These are phyloP conservation scores for Celoporthe dispersa DNA, from an alignment of 2,329 filamentous ascomycete genomes.

Conservation along the genomic window DNA sequence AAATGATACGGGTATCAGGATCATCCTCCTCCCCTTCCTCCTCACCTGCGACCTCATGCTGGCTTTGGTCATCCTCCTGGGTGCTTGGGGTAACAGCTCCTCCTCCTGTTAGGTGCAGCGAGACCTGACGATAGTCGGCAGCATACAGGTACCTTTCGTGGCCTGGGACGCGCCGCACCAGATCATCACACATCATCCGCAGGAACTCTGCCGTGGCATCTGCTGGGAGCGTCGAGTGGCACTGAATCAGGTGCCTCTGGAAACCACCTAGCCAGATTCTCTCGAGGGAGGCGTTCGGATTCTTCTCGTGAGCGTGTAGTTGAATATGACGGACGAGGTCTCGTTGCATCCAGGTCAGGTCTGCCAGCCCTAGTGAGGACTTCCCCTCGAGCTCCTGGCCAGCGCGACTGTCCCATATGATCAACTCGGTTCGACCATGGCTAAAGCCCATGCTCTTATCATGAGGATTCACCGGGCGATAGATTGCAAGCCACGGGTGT, in stretches of 20 bases:
- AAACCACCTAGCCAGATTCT: slow-evolving; percentile 53
- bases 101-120: slow-evolving; percentile 9
- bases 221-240: slow-evolving; percentile 40
- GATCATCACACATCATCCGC: slow-evolving; percentile 38
- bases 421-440: slow-evolving; percentile 46
- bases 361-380: slow-evolving; percentile 35
- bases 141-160: slow-evolving; percentile 34
- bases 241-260: slow-evolving; percentile 30
- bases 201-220: slow-evolving; percentile 50
- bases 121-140: slow-evolving; percentile 46
- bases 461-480: slow-evolving; percentile 49
- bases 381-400: slow-evolving; percentile 33
- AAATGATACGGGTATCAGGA: slow-evolving; percentile 44
- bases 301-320: slow-evolving; percentile 38
- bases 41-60: slow-evolving; percentile 28
- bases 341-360: slow-evolving; percentile 52
- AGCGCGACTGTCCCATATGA: slow-evolving; percentile 57
- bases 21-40: slow-evolving; percentile 35
- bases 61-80: background rate
- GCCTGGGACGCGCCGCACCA: slow-evolving; percentile 44
- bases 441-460: slow-evolving; percentile 5
- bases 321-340: slow-evolving; percentile 46
- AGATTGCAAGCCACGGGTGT: slow-evolving; percentile 57
- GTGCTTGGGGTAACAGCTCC: background rate
- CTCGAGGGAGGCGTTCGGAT: slow-evolving; percentile 41